These are phyloP conservation scores for Parafenestella ontariensis DNA, from an alignment of 2,329 filamentous ascomycete genomes.

Conservation along the genomic window DNA sequence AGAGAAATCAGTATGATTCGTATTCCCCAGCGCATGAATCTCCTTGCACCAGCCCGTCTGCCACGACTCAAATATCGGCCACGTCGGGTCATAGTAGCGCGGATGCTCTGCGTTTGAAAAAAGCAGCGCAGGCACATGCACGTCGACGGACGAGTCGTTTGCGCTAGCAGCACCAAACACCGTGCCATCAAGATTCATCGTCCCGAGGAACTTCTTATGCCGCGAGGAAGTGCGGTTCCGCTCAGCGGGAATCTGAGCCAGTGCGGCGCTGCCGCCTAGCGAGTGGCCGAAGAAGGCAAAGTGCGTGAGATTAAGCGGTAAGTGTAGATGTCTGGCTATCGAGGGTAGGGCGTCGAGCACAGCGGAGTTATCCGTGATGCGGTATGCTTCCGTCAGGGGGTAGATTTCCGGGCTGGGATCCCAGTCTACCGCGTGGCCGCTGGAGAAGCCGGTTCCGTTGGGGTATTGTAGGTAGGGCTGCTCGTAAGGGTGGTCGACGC, in stretches of 20 bases:
- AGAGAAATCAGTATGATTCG: conserved; percentile 21
- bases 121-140: conserved; percentile 2
- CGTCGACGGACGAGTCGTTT: conserved; percentile 7
- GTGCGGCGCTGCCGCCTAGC: conserved; percentile 19
- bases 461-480: conserved; percentile 23
- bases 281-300: conserved; percentile 24
- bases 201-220: conserved; percentile 10
- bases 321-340: too few species aligned
- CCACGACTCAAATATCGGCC: conserved; percentile 9
- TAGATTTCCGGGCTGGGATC: conserved; percentile 1
- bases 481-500: conserved; percentile 26
- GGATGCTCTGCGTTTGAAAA: background rate
- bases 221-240: background rate
- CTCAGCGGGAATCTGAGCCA: conserved; percentile 11
- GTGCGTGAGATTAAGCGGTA: conserved; percentile 19
- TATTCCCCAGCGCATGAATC: conserved; percentile 5
- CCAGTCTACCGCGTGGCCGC: conserved; percentile 8
- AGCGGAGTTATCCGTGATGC: conserved; percentile 8
- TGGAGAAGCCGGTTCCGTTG: conserved; percentile 11
- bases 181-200: conserved; percentile 15
- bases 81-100: conserved; percentile 10
- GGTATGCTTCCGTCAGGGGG: conserved; percentile 11
- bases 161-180: conserved; percentile 1
- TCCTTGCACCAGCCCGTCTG: conserved; percentile 16
- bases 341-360: too few species aligned